Percentiles rank a stretch among this genome's conserved stretches.
These are phyloP conservation scores for Quercus gilva DNA, from an alignment of 306 rosid genomes.

Conservation along the genomic window DNA sequence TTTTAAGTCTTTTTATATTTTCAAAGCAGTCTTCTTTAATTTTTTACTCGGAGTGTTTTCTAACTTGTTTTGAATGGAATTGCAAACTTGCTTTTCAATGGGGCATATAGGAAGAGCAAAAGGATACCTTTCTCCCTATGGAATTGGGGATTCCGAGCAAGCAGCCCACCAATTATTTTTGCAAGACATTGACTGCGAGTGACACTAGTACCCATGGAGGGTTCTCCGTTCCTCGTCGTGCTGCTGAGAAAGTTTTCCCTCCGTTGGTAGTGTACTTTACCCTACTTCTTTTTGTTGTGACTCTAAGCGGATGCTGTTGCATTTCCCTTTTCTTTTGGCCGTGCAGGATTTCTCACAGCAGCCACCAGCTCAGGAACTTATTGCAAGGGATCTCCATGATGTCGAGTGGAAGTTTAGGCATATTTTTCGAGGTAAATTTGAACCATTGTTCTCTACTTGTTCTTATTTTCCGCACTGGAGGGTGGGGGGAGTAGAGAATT, in stretches of 20 bases:
- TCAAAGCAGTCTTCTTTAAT: not conserved
- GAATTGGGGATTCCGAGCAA: constrained; percentile 80
- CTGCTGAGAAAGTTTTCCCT: constrained; percentile 91
- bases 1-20: not conserved
- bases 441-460: not conserved
- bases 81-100: constrained; percentile 13
- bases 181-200: constrained; percentile 89
- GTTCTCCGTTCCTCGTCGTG: constrained; percentile 93
- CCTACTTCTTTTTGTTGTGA: constrained; percentile 14
- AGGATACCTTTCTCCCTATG: constrained; percentile 90
- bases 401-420: constrained; percentile 90
- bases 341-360: constrained; percentile 73
- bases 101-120: constrained; percentile 71
- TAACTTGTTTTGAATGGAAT: constrained; percentile 1
- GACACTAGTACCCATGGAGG: constrained; percentile 95
- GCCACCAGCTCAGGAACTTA: constrained; percentile 87
- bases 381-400: constrained; percentile 88
- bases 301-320: constrained; percentile 19
- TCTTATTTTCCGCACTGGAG: not conserved
- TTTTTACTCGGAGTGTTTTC: not conserved
- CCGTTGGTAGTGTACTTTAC: constrained; percentile 50
- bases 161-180: constrained; percentile 85
- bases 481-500: not conserved
- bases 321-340: constrained; percentile 25
- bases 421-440: constrained; percentile 65